A percentile compares a stretch with the other conserved stretches of the same genome.
Conservation (phyloP, 768 basidiomycete genomes). For the Termitomyces sp. region DNA sequence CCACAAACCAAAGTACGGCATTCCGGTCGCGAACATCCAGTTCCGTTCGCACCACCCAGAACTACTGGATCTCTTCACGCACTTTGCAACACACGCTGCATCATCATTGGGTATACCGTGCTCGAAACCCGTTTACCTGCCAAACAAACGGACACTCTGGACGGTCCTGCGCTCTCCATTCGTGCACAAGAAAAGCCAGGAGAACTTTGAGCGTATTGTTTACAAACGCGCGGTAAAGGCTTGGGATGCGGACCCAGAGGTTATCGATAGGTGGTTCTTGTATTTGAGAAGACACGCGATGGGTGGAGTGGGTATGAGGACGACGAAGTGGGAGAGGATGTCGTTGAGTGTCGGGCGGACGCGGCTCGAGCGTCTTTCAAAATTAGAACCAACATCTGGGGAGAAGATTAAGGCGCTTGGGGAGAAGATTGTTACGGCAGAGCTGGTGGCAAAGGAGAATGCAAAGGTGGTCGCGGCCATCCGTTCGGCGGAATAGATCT, state of each 20-base stretch:
- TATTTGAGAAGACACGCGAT: constrained; percentile 74
- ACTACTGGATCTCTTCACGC: constrained; percentile 72
- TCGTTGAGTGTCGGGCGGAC: constrained; percentile 40
- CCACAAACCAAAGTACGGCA: constrained; percentile 56
- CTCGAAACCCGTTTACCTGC: constrained; percentile 58
- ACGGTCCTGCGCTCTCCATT: constrained; percentile 86
- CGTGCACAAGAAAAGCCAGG: constrained; percentile 88
- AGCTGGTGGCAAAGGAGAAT: constrained; percentile 9
- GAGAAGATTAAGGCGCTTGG: constrained; percentile 23
- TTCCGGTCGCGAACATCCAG: constrained; percentile 80
- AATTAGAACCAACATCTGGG: constrained; percentile 16
- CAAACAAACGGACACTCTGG: constrained; percentile 73
- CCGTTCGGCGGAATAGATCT: background rate
- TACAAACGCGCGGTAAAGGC: constrained; percentile 87
- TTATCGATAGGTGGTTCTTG: constrained; percentile 73
- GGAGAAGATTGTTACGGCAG: constrained; percentile 25
- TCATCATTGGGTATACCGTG: constrained; percentile 78
- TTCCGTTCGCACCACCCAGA: constrained; percentile 70
- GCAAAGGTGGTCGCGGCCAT: background rate
- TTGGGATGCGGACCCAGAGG: constrained; percentile 78
- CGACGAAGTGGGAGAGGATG: constrained; percentile 70
- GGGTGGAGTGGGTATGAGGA: constrained; percentile 84
- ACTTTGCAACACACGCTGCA: constrained; percentile 82
- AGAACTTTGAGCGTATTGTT: constrained; percentile 86
- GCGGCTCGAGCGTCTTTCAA: constrained; percentile 17